Evolutionary conservation across 1,284 basidiomycete genomes (phyloP).

Genomic region (Trichosporon coremiiforme): DNA sequence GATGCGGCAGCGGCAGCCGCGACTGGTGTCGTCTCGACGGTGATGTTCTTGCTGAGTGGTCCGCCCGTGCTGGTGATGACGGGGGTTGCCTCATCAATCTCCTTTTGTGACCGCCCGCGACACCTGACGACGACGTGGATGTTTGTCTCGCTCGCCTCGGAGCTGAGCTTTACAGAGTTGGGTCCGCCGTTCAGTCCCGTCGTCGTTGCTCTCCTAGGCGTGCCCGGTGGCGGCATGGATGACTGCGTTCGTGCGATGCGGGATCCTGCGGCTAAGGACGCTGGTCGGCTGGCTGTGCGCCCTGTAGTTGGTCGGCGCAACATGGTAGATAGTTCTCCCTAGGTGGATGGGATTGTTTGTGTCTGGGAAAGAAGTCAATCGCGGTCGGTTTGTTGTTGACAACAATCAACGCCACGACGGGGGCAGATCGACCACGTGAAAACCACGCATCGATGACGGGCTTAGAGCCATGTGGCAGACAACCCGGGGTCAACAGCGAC

Average conservation of each 20-base stretch:
- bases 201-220: not conserved
- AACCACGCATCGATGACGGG: not conserved
- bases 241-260: slow-evolving; percentile 14
- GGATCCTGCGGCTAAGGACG: slow-evolving; percentile 22
- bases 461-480: slow-evolving; percentile 10
- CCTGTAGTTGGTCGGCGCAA: slow-evolving; percentile 26
- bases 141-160: slow-evolving; percentile 58
- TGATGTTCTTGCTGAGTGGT: slow-evolving; percentile 71
- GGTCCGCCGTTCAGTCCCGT: slow-evolving; percentile 5
- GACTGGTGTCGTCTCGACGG: slow-evolving; percentile 67
- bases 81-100: slow-evolving; percentile 76
- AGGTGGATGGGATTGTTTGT: slow-evolving; percentile 18
- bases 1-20: slow-evolving; percentile 36
- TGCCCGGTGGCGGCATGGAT: not conserved
- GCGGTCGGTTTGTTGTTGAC: slow-evolving; percentile 20
- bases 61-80: slow-evolving; percentile 76
- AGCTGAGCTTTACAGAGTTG: slow-evolving; percentile 17
- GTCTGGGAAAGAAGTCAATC: slow-evolving; percentile 20
- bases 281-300: slow-evolving; percentile 32
- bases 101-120: slow-evolving; percentile 66
- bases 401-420: slow-evolving; percentile 3
- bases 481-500: not conserved
- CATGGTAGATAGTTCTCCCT: not conserved
- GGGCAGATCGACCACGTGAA: not conserved
- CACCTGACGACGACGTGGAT: slow-evolving; percentile 92